phyloP scores from a whole-genome alignment of 2,329 filamentous ascomycete genomes.

The Pestalotiopsis fici region DNA sequence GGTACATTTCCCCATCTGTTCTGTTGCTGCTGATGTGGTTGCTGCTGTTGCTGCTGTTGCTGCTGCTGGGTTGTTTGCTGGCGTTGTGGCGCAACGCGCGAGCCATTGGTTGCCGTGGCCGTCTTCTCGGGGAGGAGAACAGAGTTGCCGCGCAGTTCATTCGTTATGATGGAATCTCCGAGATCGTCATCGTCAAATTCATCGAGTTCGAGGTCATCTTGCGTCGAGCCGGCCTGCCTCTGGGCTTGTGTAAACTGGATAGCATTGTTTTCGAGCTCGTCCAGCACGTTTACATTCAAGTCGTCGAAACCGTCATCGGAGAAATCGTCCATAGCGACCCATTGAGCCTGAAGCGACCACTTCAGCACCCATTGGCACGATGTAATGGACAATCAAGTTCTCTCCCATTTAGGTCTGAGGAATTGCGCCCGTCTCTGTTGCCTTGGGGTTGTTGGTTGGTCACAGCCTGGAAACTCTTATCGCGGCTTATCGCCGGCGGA shows the following conservation, averaged over 20 bases:
- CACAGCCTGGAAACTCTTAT: neutral
- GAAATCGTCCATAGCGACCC: conserved; percentile 50
- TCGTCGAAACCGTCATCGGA: conserved; percentile 66
- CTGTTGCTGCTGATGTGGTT: conserved; percentile 2
- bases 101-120: conserved; percentile 1
- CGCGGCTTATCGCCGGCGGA: neutral
- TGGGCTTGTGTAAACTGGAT: conserved; percentile 60
- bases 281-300: conserved; percentile 56
- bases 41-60: neutral
- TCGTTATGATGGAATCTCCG: conserved; percentile 58
- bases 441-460: neutral
- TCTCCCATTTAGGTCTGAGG: neutral
- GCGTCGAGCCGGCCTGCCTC: conserved; percentile 24
- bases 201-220: conserved; percentile 36
- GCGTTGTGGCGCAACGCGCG: conserved; percentile 3
- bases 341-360: neutral
- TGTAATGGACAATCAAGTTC: neutral
- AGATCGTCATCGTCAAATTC: conserved; percentile 58
- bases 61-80: neutral
- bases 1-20: conserved; percentile 21
- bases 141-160: conserved; percentile 42
- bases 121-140: conserved; percentile 23
- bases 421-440: neutral
- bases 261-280: conserved; percentile 65
- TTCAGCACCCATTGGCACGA: neutral